A percentile compares a stretch with the other conserved stretches of the same genome.
These are phyloP conservation scores for Podospora anserina DNA, from an alignment of 495 filamentous ascomycete species.

Conservation along the genomic window DNA sequence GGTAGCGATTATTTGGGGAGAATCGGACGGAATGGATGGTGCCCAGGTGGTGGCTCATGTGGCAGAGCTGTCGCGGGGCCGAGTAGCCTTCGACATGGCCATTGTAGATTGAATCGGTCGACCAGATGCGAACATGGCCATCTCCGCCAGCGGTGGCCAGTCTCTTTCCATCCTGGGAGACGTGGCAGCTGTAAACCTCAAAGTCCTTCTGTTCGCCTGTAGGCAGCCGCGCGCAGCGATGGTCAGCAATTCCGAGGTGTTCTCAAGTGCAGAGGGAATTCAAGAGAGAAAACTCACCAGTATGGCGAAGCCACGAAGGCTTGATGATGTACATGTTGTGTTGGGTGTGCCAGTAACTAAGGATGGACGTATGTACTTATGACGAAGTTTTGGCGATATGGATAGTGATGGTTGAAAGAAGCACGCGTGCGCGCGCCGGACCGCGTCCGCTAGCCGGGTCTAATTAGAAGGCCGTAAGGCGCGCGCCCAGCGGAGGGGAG, in stretches of 20 bases:
- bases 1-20: constrained; percentile 85
- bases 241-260: neutral
- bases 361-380: constrained; percentile 28
- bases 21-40: constrained; percentile 97
- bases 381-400: constrained; percentile 18
- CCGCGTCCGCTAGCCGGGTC: neutral
- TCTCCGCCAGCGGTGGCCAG: constrained; percentile 95
- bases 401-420: neutral
- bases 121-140: constrained; percentile 97
- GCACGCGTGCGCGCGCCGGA: neutral
- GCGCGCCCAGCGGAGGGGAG: neutral
- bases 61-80: constrained; percentile 90
- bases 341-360: constrained; percentile 13
- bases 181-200: constrained; percentile 95
- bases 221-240: constrained; percentile 8
- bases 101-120: constrained; percentile 85
- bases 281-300: constrained; percentile 53
- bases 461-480: neutral
- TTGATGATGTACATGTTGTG: constrained; percentile 78
- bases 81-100: constrained; percentile 63
- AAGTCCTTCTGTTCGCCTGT: constrained; percentile 92
- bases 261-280: neutral
- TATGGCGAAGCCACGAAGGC: constrained; percentile 89
- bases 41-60: constrained; percentile 96
- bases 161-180: constrained; percentile 87